Evolutionary conservation across 352 stramenopile species (phyloP).

Genomic region (Globisporangium viniferum): DNA sequence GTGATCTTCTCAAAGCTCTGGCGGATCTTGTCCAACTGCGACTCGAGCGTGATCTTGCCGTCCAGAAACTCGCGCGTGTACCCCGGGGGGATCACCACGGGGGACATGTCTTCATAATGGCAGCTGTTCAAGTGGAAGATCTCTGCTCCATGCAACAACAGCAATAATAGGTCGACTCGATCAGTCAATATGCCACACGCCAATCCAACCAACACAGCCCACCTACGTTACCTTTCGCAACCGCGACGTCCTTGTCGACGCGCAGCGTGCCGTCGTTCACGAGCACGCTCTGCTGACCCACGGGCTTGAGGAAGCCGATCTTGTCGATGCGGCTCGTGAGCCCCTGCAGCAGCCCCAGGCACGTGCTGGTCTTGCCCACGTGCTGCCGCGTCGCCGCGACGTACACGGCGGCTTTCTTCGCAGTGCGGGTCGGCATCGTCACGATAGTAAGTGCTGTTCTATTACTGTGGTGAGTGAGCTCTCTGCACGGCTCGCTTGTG

Average conservation of each 20-base stretch:
- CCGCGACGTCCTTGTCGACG: constrained; percentile 90
- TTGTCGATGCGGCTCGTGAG: constrained; percentile 89
- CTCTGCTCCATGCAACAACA: constrained; percentile 41
- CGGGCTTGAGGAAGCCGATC: constrained; percentile 94
- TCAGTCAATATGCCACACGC: constrained; percentile 17
- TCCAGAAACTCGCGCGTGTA: constrained; percentile 97
- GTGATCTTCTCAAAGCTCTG: constrained; percentile 70
- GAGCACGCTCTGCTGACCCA: constrained; percentile 90
- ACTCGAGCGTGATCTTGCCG: constrained; percentile 85
- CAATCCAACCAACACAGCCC: too few relatives aligned
- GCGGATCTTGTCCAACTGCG: constrained; percentile 63
- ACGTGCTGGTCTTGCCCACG: constrained; percentile 92
- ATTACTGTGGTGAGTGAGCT: too few relatives aligned
- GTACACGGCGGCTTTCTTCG: constrained; percentile 64
- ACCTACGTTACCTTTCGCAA: constrained; percentile 74
- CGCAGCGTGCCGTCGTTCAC: constrained; percentile 63
- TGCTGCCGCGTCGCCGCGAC: constrained; percentile 88
- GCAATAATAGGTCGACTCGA: constrained; percentile 23
- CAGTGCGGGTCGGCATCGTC: neutral
- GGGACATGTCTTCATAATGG: constrained; percentile 94
- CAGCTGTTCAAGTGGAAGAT: constrained; percentile 93
- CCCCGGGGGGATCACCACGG: constrained; percentile 93
- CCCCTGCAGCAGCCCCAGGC: constrained; percentile 90
- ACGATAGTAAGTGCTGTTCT: neutral
- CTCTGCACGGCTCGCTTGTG: too few relatives aligned